Conservation (phyloP, 2,329 filamentous ascomycete species). For the Hymenoscyphus occultus region DNA sequence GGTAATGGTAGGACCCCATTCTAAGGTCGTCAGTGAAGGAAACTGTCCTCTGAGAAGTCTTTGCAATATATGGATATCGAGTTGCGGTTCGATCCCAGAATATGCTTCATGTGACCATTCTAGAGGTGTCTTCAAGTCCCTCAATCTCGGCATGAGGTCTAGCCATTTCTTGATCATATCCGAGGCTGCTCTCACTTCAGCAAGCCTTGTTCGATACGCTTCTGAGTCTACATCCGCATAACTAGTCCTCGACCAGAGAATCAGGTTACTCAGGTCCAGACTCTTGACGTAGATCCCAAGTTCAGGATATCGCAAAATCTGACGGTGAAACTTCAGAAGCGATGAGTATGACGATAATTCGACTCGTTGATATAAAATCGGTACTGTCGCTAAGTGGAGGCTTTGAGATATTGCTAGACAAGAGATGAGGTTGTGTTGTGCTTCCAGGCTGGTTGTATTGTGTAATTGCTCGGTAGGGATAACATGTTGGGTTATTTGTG, state of each 20-base stretch:
- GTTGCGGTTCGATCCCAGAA: neutral
- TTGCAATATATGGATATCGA: constrained; percentile 10
- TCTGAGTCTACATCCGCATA: neutral
- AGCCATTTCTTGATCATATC: neutral
- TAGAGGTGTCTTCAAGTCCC: neutral
- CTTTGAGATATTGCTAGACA: neutral
- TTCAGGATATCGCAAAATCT: neutral
- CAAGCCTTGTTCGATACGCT: neutral
- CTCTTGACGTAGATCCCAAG: neutral
- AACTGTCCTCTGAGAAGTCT: constrained; percentile 3
- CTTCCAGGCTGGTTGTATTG: neutral
- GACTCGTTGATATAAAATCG: constrained; percentile 4
- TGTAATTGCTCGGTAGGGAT: constrained; percentile 1
- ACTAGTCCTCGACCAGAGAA: neutral
- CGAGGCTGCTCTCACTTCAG: neutral
- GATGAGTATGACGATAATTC: neutral
- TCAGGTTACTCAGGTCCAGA: neutral
- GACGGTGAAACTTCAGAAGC: neutral
- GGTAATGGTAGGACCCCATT: constrained; percentile 7
- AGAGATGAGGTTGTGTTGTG: constrained; percentile 3
- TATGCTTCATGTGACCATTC: neutral
- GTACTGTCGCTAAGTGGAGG: constrained; percentile 2
- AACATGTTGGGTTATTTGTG: neutral
- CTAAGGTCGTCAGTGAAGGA: constrained; percentile 3
- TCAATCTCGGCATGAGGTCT: constrained; percentile 4